A percentile compares a stretch with the other conserved stretches of the same genome.
Conservation (phyloP, 176 grass and related monocot species). For the Bonia amplexicaulis region DNA sequence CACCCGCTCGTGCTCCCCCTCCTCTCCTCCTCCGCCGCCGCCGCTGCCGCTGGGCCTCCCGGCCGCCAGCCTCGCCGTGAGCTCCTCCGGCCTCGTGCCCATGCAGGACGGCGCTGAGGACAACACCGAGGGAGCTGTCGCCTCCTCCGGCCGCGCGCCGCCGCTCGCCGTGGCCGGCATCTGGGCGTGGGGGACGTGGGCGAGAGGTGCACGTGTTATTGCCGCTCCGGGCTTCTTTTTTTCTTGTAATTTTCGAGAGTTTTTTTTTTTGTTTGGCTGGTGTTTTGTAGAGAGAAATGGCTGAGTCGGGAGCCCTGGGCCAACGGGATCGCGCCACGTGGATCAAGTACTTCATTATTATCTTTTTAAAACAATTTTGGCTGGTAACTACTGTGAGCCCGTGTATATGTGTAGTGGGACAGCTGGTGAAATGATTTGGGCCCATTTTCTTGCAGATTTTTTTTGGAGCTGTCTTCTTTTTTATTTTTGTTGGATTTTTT, state of each 20-base stretch:
- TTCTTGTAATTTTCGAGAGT: background rate
- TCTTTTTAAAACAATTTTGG: background rate
- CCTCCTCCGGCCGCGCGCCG: conserved; percentile 45
- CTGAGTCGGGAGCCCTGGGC: background rate
- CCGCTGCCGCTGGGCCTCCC: conserved; percentile 8
- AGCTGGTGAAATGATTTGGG: conserved; percentile 25
- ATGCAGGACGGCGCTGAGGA: conserved; percentile 20
- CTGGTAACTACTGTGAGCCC: background rate
- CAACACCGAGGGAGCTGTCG: background rate
- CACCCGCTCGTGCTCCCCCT: conserved; percentile 48
- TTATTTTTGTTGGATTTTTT: background rate
- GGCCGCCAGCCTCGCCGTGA: conserved; percentile 45
- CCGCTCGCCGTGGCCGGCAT: conserved; percentile 72
- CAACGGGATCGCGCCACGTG: conserved; percentile 12
- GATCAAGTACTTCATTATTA: background rate
- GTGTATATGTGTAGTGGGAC: conserved; percentile 16
- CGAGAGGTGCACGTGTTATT: conserved; percentile 27
- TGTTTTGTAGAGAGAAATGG: conserved; percentile 26
- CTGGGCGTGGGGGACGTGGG: conserved; percentile 5
- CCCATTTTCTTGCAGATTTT: background rate
- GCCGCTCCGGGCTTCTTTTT: conserved; percentile 12
- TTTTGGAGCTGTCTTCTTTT: background rate
- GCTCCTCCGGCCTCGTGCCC: conserved; percentile 61
- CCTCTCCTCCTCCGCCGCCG: conserved; percentile 15
- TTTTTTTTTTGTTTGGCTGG: conserved; percentile 20